Base-by-base conservation (phyloP, 805 yeast species). In the Yamadazyma paraphyllophila region DNA sequence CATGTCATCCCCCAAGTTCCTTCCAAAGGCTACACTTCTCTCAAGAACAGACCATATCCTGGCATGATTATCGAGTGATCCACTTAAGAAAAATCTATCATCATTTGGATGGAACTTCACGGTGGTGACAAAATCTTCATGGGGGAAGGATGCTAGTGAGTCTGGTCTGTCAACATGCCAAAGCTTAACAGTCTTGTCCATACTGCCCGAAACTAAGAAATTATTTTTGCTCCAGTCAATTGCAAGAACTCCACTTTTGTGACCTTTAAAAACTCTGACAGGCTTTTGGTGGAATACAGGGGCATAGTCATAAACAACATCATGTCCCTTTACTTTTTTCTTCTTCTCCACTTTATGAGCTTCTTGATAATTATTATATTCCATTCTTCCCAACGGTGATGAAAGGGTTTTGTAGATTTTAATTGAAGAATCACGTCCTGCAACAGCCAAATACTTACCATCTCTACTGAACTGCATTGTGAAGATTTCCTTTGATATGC, bases 31-130 rank as follows among this genome's bases (percentile, higher is more conserved):
- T 4, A 85, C 82, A 37, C 76, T 76, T 31, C 75, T 72, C 46
- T 91, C 97, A 39, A 90, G 70, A 24, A 91, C 83, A 1, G 92
- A 85, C 95, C 96, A 88, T n/a, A 91, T 62, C 45, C 95, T 67
- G 13, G 88, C 73, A 16, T 77, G 71, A 47, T 85, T 83, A 57
- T 89, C 96, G 50, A 90, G 67, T 42, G 92, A 85, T 5, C 96
- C 92, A 51, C 90, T 82, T 2, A 85, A 61, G 61, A 91, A 88
- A 59, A 91, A 91, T 17, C 97, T 65, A 59, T 91, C 97, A 64
- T 91, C 97, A 1, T 69, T 68, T 1, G 94, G 95, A 57, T 88
- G 96, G 62, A 91, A 91, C 41, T 75, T 77, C 2, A 86, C 86
- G 8, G 83, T 71, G 0, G 96, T 85, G 2, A 89, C 96, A 62